Percentiles rank a stretch among this genome's conserved stretches.
phyloP scores from a whole-genome alignment of 495 filamentous ascomycete genomes.

The Aspergillus carlsbadensis region DNA sequence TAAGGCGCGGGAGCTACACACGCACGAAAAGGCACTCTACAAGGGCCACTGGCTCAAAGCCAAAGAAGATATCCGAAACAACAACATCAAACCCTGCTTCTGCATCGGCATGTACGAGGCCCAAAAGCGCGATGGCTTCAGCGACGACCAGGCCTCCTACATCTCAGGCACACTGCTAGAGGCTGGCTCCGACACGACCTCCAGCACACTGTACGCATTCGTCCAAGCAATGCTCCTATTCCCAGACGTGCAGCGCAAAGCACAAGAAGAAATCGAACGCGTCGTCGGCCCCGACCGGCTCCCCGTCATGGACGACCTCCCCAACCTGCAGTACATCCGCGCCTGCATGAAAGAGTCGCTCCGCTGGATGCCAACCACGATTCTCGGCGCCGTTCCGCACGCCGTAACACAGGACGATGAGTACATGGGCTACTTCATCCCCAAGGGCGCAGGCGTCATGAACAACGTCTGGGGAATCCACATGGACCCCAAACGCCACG shows the following conservation, averaged over 20 bases:
- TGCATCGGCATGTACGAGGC: conserved; percentile 39
- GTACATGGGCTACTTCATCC: conserved; percentile 1
- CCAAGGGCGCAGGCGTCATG: conserved; percentile 25
- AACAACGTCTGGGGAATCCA: conserved; percentile 41
- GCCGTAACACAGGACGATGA: conserved; percentile 31
- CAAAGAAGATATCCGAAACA: conserved; percentile 26
- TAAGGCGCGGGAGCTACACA: conserved; percentile 41
- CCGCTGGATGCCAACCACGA: conserved; percentile 40
- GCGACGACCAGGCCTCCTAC: conserved; percentile 37
- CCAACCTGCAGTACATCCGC: conserved; percentile 37
- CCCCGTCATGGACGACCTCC: conserved; percentile 24
- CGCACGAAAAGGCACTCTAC: conserved; percentile 31
- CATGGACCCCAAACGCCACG: conserved; percentile 37
- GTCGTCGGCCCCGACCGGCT: conserved; percentile 24
- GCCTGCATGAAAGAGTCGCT: conserved; percentile 39
- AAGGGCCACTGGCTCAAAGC: conserved; percentile 37
- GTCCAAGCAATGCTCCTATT: conserved; percentile 42
- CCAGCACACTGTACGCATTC: conserved; percentile 38
- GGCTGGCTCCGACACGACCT: conserved; percentile 44
- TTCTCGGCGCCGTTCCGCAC: conserved; percentile 42
- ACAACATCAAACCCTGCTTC: conserved; percentile 31
- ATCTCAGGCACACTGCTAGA: conserved; percentile 28
- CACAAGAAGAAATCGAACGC: conserved; percentile 49
- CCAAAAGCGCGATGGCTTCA: conserved; percentile 25
- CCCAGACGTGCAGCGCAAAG: conserved; percentile 45